Conservation (phyloP, 2,329 filamentous ascomycete genomes). For the Orbilia brochopaga region DNA sequence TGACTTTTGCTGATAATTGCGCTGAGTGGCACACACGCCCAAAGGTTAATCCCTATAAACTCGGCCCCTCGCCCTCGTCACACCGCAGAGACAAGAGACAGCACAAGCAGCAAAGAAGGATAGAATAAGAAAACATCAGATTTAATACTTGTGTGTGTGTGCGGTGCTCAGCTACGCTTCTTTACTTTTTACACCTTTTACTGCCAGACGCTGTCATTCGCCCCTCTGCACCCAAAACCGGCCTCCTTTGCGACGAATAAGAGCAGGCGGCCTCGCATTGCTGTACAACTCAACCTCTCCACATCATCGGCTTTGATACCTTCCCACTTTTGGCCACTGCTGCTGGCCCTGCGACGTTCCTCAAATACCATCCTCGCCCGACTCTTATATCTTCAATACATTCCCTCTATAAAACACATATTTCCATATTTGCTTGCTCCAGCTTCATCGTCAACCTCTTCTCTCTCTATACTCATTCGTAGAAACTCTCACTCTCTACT, state of each 20-base stretch:
- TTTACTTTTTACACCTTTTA: too few relatives aligned
- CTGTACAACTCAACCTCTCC: constrained; percentile 50
- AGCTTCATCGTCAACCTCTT: constrained; percentile 15
- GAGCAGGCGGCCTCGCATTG: constrained; percentile 48
- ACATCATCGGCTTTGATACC: constrained; percentile 23
- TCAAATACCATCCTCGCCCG: constrained; percentile 44
- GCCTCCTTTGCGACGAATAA: constrained; percentile 51
- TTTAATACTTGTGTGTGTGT: too few relatives aligned
- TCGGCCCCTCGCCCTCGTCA: constrained; percentile 43
- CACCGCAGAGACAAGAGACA: constrained; percentile 42
- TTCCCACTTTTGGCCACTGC: constrained; percentile 45
- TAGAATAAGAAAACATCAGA: constrained; percentile 40
- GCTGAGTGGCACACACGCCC: constrained; percentile 49
- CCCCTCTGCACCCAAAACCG: constrained; percentile 38
- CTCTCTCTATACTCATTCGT: constrained; percentile 24
- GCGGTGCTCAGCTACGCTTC: too few relatives aligned
- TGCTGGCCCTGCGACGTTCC: constrained; percentile 45
- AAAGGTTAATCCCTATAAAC: constrained; percentile 49
- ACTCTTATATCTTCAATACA: constrained; percentile 45
- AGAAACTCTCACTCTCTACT: too few relatives aligned
- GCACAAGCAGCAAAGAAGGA: constrained; percentile 20
- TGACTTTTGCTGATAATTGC: not conserved
- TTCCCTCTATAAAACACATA: constrained; percentile 49
- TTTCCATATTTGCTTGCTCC: constrained; percentile 9
- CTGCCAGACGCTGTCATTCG: constrained; percentile 45